A percentile compares a stretch with the other conserved stretches of the same genome.
Evolutionary conservation across 1,284 basidiomycete species (phyloP).

Genomic region (Ceraceosorus bombacis): DNA sequence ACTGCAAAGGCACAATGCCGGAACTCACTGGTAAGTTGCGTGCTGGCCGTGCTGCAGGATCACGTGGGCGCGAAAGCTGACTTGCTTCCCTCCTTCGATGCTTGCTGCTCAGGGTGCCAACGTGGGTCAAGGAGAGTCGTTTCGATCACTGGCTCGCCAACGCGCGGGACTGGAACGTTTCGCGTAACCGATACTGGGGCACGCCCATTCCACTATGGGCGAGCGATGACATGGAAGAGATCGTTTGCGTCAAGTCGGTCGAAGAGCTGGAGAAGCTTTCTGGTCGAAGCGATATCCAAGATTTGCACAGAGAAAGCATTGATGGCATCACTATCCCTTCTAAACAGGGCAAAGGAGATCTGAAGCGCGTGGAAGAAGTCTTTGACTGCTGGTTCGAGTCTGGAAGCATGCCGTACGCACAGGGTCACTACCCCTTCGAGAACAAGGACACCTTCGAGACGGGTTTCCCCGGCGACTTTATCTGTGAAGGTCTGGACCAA

Average conservation of each 20-base stretch:
- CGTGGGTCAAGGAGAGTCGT: conserved; percentile 77
- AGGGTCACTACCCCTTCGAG: conserved; percentile 96
- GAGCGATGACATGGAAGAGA: conserved; percentile 86
- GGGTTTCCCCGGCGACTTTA: conserved; percentile 93
- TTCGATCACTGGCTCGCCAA: conserved; percentile 97
- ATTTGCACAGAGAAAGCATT: conserved; percentile 89
- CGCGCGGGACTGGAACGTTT: conserved; percentile 97
- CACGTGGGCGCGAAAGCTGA: too few relatives aligned
- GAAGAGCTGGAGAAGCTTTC: conserved; percentile 80
- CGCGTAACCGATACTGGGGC: conserved; percentile 98
- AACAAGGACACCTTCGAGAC: conserved; percentile 74
- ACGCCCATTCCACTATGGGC: conserved; percentile 96
- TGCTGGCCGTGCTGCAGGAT: too few relatives aligned
- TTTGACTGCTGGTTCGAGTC: conserved; percentile 99
- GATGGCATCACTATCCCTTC: conserved; percentile 96
- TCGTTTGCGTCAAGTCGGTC: conserved; percentile 81
- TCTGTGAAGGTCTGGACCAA: conserved; percentile 76
- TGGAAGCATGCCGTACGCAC: conserved; percentile 98
- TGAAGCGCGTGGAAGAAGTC: conserved; percentile 88
- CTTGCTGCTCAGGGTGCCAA: conserved; percentile 60
- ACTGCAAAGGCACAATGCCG: conserved; percentile 81
- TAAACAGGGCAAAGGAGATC: conserved; percentile 71
- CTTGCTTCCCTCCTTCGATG: too few relatives aligned
- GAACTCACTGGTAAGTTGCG: conserved; percentile 66
- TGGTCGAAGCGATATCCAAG: conserved; percentile 76